These are phyloP conservation scores for Kodamaea jinghongensis DNA, from an alignment of 805 yeast genomes.

Conservation along the genomic window DNA sequence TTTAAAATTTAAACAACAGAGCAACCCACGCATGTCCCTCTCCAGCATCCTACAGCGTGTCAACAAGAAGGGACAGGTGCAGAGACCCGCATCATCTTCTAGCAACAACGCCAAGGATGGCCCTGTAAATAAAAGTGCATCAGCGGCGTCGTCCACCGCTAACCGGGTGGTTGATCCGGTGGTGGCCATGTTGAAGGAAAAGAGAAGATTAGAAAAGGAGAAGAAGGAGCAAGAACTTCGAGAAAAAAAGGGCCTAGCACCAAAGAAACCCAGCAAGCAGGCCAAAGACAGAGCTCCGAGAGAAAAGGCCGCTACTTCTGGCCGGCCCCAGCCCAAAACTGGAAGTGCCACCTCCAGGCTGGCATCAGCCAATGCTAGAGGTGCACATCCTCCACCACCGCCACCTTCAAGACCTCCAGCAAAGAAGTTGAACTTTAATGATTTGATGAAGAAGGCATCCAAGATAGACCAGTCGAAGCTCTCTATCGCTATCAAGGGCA, in stretches of 20 bases:
- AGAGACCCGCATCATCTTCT: slow-evolving; percentile 1
- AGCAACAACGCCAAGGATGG: background rate
- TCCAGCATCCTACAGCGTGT: slow-evolving; percentile 31
- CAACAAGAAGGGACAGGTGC: slow-evolving; percentile 29
- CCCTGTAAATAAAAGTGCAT: background rate
- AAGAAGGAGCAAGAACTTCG: slow-evolving; percentile 34
- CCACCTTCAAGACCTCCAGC: slow-evolving; percentile 17
- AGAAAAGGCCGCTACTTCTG: background rate
- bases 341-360: no score
- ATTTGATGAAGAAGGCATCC: slow-evolving; percentile 68
- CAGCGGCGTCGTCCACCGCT: background rate
- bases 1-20: no score
- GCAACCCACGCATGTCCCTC: slow-evolving; percentile 22
- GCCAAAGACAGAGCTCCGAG: slow-evolving; percentile 7
- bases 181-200: slow-evolving; percentile 64
- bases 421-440: slow-evolving; percentile 57
- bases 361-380: background rate
- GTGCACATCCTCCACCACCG: slow-evolving; percentile 11
- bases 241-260: slow-evolving; percentile 32
- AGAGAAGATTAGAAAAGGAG: slow-evolving; percentile 55
- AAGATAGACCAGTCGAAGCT: slow-evolving; percentile 49
- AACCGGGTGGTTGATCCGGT: slow-evolving; percentile 60
- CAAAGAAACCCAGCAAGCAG: slow-evolving; percentile 17
- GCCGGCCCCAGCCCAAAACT: slow-evolving; percentile 5
- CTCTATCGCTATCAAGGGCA: slow-evolving; percentile 36